Conservation (phyloP, 2,329 filamentous ascomycete species). For the Ceratocystis alfenasii region DNA sequence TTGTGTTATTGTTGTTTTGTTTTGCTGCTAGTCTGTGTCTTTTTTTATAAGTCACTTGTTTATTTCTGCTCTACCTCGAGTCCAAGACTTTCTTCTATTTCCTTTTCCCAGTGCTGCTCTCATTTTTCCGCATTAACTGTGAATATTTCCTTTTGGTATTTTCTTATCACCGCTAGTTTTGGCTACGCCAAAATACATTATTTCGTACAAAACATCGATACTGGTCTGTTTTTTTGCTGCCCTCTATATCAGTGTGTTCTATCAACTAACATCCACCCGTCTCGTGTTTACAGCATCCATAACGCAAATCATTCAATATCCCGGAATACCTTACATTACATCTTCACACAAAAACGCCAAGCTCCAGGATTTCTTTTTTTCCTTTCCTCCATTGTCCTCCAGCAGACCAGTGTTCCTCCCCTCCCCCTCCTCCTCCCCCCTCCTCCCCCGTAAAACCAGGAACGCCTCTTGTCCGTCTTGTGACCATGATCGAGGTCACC, state of each 20-base stretch:
- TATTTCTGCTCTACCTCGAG: not conserved
- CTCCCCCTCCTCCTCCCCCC: too few species aligned
- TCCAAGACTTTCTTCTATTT: not conserved
- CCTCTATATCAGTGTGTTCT: not conserved
- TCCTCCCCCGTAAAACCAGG: not conserved
- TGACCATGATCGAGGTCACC: conserved; percentile 13
- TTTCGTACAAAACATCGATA: not conserved
- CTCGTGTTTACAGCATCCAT: not conserved
- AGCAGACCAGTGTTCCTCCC: too few species aligned
- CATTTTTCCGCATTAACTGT: not conserved
- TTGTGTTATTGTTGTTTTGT: conserved; percentile 23
- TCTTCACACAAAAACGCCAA: not conserved
- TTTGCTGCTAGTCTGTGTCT: not conserved
- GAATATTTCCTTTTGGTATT: not conserved
- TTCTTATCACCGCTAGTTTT: not conserved
- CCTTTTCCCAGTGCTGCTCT: not conserved
- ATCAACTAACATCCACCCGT: not conserved
- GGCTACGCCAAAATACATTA: not conserved
- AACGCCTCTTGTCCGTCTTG: not conserved
- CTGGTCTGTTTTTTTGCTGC: conserved; percentile 1
- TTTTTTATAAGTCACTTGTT: not conserved
- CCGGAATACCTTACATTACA: not conserved
- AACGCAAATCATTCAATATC: not conserved
- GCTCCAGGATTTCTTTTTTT: not conserved
- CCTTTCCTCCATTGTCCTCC: too few species aligned